Conservation (phyloP, 2,329 filamentous ascomycete species). For the Celoporthe dispersa region DNA sequence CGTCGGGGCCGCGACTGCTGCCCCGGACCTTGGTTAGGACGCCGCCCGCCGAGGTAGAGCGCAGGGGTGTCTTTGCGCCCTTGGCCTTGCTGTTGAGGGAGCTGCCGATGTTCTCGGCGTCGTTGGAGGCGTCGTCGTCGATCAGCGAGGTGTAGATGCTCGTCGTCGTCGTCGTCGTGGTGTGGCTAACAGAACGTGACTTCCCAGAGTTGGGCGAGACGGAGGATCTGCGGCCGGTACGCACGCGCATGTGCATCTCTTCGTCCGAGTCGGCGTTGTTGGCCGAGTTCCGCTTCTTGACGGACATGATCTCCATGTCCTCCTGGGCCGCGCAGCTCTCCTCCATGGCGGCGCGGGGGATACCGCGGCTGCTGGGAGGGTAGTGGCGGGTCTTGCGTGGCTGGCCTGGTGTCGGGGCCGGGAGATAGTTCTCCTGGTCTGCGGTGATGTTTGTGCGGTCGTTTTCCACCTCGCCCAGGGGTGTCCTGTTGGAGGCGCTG, state of each 20-base stretch:
- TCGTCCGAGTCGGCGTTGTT: slow-evolving; percentile 75
- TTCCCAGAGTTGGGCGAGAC: slow-evolving; percentile 67
- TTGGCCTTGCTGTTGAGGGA: slow-evolving; percentile 52
- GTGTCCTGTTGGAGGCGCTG: slow-evolving; percentile 74
- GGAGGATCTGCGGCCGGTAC: slow-evolving; percentile 67
- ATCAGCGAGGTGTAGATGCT: slow-evolving; percentile 64
- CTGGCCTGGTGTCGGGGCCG: slow-evolving; percentile 93
- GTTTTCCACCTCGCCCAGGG: slow-evolving; percentile 91
- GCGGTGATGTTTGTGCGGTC: slow-evolving; percentile 67
- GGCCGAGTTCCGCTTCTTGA: slow-evolving; percentile 60
- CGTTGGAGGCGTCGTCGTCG: slow-evolving; percentile 71
- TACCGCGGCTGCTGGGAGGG: slow-evolving; percentile 65
- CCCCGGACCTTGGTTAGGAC: slow-evolving; percentile 68
- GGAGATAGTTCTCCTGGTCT: slow-evolving; percentile 87
- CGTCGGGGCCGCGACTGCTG: slow-evolving; percentile 38
- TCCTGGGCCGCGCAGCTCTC: slow-evolving; percentile 57
- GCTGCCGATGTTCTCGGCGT: slow-evolving; percentile 71
- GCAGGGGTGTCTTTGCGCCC: slow-evolving; percentile 51
- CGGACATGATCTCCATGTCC: slow-evolving; percentile 64
- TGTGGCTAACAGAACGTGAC: slow-evolving; percentile 74
- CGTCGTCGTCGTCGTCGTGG: slow-evolving; percentile 73
- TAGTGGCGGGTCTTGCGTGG: slow-evolving; percentile 87
- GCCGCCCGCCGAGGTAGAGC: slow-evolving; percentile 57
- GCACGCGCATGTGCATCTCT: slow-evolving; percentile 78
- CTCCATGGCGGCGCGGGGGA: slow-evolving; percentile 50